Base-by-base conservation (phyloP, 257 asterid genomes). In the Plectranthus barbatus region DNA sequence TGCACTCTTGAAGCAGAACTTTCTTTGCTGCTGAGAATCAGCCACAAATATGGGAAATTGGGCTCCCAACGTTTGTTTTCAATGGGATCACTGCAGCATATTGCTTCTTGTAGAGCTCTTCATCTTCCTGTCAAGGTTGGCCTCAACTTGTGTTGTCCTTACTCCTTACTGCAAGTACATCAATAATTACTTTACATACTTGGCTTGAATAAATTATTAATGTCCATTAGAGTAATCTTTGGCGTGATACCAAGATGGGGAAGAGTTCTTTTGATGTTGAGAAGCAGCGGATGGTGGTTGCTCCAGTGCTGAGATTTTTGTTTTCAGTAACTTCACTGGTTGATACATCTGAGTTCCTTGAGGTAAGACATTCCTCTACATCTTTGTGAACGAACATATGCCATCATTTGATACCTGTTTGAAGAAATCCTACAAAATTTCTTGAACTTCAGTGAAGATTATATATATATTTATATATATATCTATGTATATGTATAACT, bases 1-100 rank as follows among this genome's bases (percentile, higher is more conserved):
- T 92, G 94, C 81, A 90, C 88, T 59, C 91, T 92, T 68, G 95
- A 92, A 80, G 97, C 96, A 1, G 84, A 83, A 71, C 84, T 92
- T 54, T 81, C 94, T 64, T 72, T 92, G 40, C 74, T 92, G 54
- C 79, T 93, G 68, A 84, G 95, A 77, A 85, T 93, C 64, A 85
- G 96, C 80, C 91, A 93, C 78, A 85, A 85, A 65, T 90, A 87
- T 54, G 95, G 99, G 47, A 90, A 86, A 70, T 78, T 95, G 39
- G 96, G 97, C 15, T 77, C 95, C 53, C 95, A 89, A 71, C 92
- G 80, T 76, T 80, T 90, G n/a, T 90, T 87, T 63, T 86, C 99
- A 46, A 90, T 90, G 95, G 94, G 94, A 60, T 84, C 90, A 50
- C 70, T 85, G 62, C 96, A 90, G 80, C 88, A 85, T 66, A 76